Conservation (phyloP, 768 basidiomycete genomes). For the Crassisporium funariophilum region DNA sequence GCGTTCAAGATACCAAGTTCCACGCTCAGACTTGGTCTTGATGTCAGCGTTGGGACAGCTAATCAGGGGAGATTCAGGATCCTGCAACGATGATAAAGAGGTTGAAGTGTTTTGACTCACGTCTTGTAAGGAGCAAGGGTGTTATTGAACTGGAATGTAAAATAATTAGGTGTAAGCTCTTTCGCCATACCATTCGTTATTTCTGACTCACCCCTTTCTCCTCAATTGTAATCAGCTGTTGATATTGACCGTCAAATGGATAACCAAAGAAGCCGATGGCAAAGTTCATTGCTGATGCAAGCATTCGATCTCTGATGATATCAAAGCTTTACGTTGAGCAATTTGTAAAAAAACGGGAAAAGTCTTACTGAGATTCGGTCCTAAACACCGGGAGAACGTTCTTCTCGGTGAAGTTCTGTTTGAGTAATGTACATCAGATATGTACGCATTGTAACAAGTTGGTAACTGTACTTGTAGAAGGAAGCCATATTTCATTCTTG, state of each 20-base stretch:
- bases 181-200: not conserved
- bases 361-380: slow-evolving; percentile 69
- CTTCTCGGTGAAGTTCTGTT: slow-evolving; percentile 60
- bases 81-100: too few relatives aligned
- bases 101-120: slow-evolving; percentile 31
- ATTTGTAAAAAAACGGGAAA: too few relatives aligned
- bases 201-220: slow-evolving; percentile 40
- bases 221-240: slow-evolving; percentile 79
- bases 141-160: slow-evolving; percentile 63
- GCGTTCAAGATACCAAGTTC: slow-evolving; percentile 51
- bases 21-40: slow-evolving; percentile 55
- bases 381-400: slow-evolving; percentile 76
- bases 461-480: slow-evolving; percentile 55
- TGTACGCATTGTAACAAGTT: not conserved
- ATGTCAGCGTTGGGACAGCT: slow-evolving; percentile 66
- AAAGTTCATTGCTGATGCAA: slow-evolving; percentile 64
- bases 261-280: slow-evolving; percentile 78
- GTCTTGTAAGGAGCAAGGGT: slow-evolving; percentile 86
- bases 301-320: slow-evolving; percentile 70
- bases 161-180: slow-evolving; percentile 15
- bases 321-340: too few relatives aligned
- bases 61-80: not conserved
- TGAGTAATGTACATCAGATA: not conserved
- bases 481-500: slow-evolving; percentile 79
- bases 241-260: slow-evolving; percentile 71